Conservation (phyloP, 305 asterid species). For the Rubia balearica region DNA sequence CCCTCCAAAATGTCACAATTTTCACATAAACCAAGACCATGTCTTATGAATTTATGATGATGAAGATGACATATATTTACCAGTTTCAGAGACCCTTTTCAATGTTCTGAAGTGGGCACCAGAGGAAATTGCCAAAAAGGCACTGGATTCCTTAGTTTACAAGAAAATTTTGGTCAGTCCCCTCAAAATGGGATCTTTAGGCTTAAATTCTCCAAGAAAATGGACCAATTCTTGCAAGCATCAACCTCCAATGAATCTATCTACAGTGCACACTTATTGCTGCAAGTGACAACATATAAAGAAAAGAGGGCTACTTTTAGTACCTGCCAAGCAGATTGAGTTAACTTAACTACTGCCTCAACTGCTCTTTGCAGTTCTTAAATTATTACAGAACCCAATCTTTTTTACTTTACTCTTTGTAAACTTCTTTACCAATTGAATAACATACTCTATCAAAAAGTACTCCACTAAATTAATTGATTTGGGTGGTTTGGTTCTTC, state of each 20-base stretch:
- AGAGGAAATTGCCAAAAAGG: slow-evolving; percentile 33
- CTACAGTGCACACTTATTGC: slow-evolving; percentile 3
- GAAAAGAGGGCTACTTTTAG: slow-evolving; percentile 18
- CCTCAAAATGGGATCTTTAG: slow-evolving; percentile 32
- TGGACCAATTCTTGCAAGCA: slow-evolving; percentile 41
- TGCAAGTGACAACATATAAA: slow-evolving; percentile 27
- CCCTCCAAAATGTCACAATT: slow-evolving; percentile 17
- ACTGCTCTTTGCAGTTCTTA: slow-evolving; percentile 59
- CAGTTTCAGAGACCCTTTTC: slow-evolving; percentile 37
- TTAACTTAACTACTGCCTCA: slow-evolving; percentile 57
- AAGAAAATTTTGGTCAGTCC: slow-evolving; percentile 26
- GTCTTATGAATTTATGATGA: neutral
- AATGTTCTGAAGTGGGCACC: slow-evolving; percentile 38
- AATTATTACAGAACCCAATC: slow-evolving; percentile 64
- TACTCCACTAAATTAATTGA: slow-evolving; percentile 10
- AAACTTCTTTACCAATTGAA: slow-evolving; percentile 22
- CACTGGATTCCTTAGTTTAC: slow-evolving; percentile 34
- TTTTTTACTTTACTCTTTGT: slow-evolving; percentile 37
- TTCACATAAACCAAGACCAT: slow-evolving; percentile 1
- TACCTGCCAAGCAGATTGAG: slow-evolving; percentile 52
- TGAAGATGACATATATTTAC: neutral
- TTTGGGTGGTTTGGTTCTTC: slow-evolving; percentile 64
- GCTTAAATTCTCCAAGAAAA: slow-evolving; percentile 37
- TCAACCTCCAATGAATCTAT: slow-evolving; percentile 30
- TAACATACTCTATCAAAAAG: too few species aligned